Base-by-base conservation (phyloP, 2,329 filamentous ascomycete genomes). In the Epichloe sibirici region DNA sequence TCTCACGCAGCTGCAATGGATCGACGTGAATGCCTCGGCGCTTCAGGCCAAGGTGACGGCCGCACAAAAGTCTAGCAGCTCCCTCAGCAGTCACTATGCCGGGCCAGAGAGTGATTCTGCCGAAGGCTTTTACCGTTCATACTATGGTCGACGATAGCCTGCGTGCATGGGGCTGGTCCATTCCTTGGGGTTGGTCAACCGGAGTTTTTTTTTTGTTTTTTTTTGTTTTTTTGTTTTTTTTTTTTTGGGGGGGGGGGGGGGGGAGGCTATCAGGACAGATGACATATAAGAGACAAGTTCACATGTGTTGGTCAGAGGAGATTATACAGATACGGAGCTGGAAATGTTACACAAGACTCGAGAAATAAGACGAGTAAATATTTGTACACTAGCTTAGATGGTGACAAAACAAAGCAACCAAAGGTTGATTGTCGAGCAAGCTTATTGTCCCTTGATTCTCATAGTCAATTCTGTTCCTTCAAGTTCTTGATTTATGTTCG, bases 91-190 rank as follows among this genome's bases (percentile, higher is more conserved):
- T 58, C 76, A 77, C 53, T 77, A 80, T 57, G 77, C 75, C 21
- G 78, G 77, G 11, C 71, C 76, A 9, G 85, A 87, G 55, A 81
- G 76, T 54, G 85, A 87, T 63, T 84, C 86, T 15, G 84, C 87
- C 1, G 90, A 95, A 64, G 88, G 89, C 67, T n/a, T 96, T 70
- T 95, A 93, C 67, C 81, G 87, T 48, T 95, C 88, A 52, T 95
- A 89, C 70, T 83, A 89, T 74, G 87, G 86, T 42, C 76, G 86
- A 58, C 79, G 85, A 69, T 86, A 65, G 71, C 59, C 11, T 43
- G 43, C 51, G 40, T 59, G 28, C 23, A 17, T 35, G 11, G 21
- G 5, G 23, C 34, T 49, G 23, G 12, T 43, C 25, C 44, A 35
- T 28, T 39, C 35, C 17, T 54, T 25, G 17, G 45, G 17, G 15